Evolutionary conservation across 495 filamentous ascomycete genomes (phyloP).

Genomic region (Tuber magnatum): DNA sequence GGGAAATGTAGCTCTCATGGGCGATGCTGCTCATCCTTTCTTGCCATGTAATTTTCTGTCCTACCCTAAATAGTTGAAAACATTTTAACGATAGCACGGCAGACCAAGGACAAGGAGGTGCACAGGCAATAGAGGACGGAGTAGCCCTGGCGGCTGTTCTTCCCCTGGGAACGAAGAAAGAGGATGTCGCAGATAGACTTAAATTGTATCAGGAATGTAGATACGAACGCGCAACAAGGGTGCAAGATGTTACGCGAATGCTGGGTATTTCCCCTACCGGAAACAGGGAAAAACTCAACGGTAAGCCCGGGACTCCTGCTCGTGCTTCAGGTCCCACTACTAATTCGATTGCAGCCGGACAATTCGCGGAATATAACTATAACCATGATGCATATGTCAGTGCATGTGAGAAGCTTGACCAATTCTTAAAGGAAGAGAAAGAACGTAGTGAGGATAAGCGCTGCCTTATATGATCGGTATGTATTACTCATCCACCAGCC

Average conservation of each 20-base stretch:
- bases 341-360: neutral
- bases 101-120: slow-evolving; percentile 53
- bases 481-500: neutral
- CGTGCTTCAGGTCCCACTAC: neutral
- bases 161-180: slow-evolving; percentile 42
- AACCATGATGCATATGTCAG: neutral
- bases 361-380: neutral
- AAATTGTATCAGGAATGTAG: slow-evolving; percentile 51
- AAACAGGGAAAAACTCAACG: neutral
- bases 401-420: neutral
- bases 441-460: neutral
- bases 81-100: neutral
- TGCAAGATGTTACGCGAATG: slow-evolving; percentile 51
- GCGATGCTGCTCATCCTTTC: slow-evolving; percentile 62
- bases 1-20: slow-evolving; percentile 49
- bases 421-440: neutral
- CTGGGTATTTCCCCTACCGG: neutral
- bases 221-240: slow-evolving; percentile 48
- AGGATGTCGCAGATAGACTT: slow-evolving; percentile 48
- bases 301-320: neutral
- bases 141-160: slow-evolving; percentile 51
- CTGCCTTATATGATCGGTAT: neutral
- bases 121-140: slow-evolving; percentile 56
- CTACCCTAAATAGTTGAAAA: neutral
- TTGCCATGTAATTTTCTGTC: slow-evolving; percentile 40